Percentiles rank a stretch among this genome's conserved stretches.
Conservation (phyloP, 495 filamentous ascomycete genomes). For the Apodospora peruviana region DNA sequence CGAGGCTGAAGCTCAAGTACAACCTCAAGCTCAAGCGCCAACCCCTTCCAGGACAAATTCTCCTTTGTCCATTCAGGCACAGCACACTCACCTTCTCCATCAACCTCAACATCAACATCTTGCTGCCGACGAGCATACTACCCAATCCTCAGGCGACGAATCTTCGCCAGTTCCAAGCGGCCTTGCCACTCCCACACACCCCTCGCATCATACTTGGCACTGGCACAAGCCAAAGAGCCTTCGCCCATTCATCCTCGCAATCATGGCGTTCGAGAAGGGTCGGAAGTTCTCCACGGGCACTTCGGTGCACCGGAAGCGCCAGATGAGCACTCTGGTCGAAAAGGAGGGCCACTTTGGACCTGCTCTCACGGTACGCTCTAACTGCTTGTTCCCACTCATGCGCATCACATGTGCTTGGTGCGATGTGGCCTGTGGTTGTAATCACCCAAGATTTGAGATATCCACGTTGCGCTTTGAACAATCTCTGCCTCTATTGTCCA, state of each 20-base stretch:
- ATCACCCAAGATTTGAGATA: too few relatives aligned
- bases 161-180: conserved; percentile 4
- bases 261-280: conserved; percentile 34
- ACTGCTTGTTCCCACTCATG: conserved; percentile 1
- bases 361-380: conserved; percentile 42
- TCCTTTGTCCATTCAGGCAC: neutral
- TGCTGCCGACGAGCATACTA: conserved; percentile 1
- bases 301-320: conserved; percentile 39
- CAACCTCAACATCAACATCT: neutral
- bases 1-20: neutral
- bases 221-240: conserved; percentile 11
- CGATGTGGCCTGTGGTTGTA: conserved; percentile 15
- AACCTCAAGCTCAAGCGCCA: too few relatives aligned
- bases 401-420: neutral
- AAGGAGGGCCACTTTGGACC: conserved; percentile 41
- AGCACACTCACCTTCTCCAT: neutral
- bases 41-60: too few relatives aligned
- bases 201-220: conserved; percentile 1
- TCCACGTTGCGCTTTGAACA: too few relatives aligned
- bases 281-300: conserved; percentile 37
- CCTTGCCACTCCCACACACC: conserved; percentile 1
- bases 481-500: too few relatives aligned
- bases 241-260: conserved; percentile 16
- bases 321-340: conserved; percentile 37
- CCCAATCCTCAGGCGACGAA: conserved; percentile 5